A percentile compares a stretch with the other conserved stretches of the same genome.
phyloP scores from a whole-genome alignment of 2,329 filamentous ascomycete genomes.

The Chaetomiaceae sp. region DNA sequence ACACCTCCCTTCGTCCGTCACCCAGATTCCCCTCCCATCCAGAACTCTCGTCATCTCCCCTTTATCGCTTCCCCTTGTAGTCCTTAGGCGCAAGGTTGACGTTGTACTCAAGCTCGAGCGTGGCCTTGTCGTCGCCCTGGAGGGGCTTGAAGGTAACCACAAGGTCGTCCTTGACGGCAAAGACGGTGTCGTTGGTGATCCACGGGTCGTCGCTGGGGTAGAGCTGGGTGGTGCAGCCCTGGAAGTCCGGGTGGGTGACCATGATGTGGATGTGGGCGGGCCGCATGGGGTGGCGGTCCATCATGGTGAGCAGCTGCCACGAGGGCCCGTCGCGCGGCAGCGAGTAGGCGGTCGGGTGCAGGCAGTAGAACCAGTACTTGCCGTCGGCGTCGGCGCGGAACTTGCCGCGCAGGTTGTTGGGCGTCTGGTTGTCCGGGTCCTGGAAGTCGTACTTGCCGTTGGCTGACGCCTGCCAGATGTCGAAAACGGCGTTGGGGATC shows the following conservation, averaged over 20 bases:
- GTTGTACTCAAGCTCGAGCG: constrained; percentile 35
- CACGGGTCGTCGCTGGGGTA: constrained; percentile 64
- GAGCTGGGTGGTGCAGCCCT: constrained; percentile 52
- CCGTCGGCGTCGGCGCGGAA: constrained; percentile 58
- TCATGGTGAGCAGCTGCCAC: constrained; percentile 43
- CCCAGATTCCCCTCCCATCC: background rate
- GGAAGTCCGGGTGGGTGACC: constrained; percentile 32
- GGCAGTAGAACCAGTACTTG: constrained; percentile 51
- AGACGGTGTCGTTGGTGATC: constrained; percentile 47
- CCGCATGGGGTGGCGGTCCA: constrained; percentile 51
- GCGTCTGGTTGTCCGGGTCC: constrained; percentile 55
- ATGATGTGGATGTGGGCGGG: constrained; percentile 58
- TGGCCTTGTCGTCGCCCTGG: constrained; percentile 30
- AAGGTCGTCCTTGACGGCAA: constrained; percentile 48
- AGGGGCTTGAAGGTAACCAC: constrained; percentile 25
- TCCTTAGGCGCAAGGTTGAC: constrained; percentile 30
- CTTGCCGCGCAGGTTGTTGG: constrained; percentile 61
- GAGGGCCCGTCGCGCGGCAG: constrained; percentile 44
- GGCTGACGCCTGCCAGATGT: constrained; percentile 75
- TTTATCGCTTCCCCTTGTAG: constrained; percentile 25
- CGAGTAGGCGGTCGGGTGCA: constrained; percentile 45
- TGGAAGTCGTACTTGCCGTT: constrained; percentile 64
- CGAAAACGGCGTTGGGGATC: constrained; percentile 59
- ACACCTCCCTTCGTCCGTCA: background rate
- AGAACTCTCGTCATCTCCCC: background rate